Percentiles rank a stretch among this genome's conserved stretches.
Evolutionary conservation across 192 early-diverging fungal genomes (phyloP).

Genomic region (Dissophora globulifera): DNA sequence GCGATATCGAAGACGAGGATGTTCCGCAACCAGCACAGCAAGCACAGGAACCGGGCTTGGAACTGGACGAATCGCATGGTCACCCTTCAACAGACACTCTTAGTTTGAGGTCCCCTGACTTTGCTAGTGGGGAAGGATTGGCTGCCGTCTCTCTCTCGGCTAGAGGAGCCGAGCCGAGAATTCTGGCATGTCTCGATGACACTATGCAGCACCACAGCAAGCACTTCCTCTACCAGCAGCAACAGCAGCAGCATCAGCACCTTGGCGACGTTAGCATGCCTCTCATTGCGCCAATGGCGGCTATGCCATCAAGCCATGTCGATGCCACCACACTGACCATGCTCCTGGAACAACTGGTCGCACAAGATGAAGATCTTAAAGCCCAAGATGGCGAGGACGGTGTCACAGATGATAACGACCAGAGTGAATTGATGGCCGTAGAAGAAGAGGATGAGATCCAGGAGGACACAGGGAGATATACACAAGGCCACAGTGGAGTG

Average conservation of each 20-base stretch:
- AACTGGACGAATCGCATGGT: not conserved
- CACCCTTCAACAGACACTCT: too few relatives aligned
- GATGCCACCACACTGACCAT: conserved; percentile 16
- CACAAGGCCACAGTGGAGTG: too few relatives aligned
- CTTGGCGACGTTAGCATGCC: not conserved
- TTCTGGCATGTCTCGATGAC: conserved; percentile 2
- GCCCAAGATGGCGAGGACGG: not conserved
- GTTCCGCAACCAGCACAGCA: conserved; percentile 43
- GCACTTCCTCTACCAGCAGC: too few relatives aligned
- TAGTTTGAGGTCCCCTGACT: too few relatives aligned
- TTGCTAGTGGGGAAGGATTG: too few relatives aligned
- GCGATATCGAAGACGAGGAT: conserved; percentile 24
- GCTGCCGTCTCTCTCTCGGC: too few relatives aligned
- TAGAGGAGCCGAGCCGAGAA: too few relatives aligned
- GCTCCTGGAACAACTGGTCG: conserved; percentile 16
- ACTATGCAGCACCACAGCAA: not conserved
- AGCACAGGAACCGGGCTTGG: not conserved
- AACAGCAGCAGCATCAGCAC: too few relatives aligned
- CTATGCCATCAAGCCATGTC: conserved; percentile 4
- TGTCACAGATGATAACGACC: not conserved
- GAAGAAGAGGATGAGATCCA: too few relatives aligned
- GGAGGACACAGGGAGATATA: too few relatives aligned
- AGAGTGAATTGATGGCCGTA: too few relatives aligned
- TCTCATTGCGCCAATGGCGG: not conserved
- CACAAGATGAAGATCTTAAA: not conserved